A percentile compares a stretch with the other conserved stretches of the same genome.
Evolutionary conservation across 1,139 yeast genomes (phyloP).

Genomic region (Taiozyma sp.): DNA sequence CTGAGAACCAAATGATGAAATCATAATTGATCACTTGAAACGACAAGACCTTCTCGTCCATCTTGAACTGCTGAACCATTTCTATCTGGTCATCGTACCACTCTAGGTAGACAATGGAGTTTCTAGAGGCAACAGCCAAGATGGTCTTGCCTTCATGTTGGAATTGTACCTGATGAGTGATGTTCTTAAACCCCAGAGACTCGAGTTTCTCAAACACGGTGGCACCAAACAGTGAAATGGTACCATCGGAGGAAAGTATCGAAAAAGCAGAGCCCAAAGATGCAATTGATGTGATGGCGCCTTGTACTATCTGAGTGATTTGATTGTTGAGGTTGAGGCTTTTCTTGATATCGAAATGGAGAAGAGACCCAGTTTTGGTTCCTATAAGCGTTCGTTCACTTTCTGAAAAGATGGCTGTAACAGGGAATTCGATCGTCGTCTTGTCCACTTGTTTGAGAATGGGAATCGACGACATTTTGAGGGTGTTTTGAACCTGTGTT

Average conservation of each 20-base stretch:
- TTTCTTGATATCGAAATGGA: not conserved
- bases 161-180: conserved; percentile 3
- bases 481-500: not conserved
- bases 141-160: not conserved
- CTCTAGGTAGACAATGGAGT: conserved; percentile 9
- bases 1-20: conserved; percentile 5
- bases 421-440: not conserved
- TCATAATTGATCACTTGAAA: conserved; percentile 5
- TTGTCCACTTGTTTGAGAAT: not conserved
- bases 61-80: conserved; percentile 12
- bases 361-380: not conserved
- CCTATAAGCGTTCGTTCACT: not conserved
- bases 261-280: not conserved
- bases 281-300: not conserved
- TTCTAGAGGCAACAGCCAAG: conserved; percentile 11
- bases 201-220: conserved; percentile 9
- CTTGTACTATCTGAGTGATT: not conserved
- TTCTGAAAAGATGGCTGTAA: not conserved
- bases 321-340: not conserved
- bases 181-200: conserved; percentile 15
- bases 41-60: conserved; percentile 10
- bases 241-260: not conserved
- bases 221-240: conserved; percentile 7
- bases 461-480: not conserved
- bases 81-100: conserved; percentile 9